phyloP scores from a whole-genome alignment of 345 rosid species.

The Combretum micranthum region DNA sequence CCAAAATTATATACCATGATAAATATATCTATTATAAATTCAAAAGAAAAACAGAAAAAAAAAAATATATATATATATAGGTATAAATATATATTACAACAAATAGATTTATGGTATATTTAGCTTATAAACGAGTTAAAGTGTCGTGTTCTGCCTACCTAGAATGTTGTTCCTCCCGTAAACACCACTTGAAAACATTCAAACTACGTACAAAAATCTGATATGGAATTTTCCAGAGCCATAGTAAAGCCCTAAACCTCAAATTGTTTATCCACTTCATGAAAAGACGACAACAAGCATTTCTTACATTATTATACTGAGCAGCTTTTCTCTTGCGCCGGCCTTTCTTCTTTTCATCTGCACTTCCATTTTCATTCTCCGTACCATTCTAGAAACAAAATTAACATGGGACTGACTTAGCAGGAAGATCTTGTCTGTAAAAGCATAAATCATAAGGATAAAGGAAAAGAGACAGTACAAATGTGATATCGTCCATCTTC shows the following conservation, averaged over 20 bases:
- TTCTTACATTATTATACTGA: slow-evolving; percentile 51
- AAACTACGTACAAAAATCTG: background rate
- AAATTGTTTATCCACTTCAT: background rate
- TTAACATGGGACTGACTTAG: slow-evolving; percentile 14
- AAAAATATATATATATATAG: too few relatives aligned
- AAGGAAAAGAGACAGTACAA: slow-evolving; percentile 28
- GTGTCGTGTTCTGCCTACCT: too few relatives aligned
- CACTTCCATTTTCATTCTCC: slow-evolving; percentile 35
- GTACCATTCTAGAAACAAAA: slow-evolving; percentile 42
- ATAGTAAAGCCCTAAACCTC: background rate
- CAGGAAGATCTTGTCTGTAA: slow-evolving; percentile 1
- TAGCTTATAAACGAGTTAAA: too few relatives aligned
- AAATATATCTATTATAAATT: too few relatives aligned
- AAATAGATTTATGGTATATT: too few relatives aligned
- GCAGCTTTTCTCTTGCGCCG: slow-evolving; percentile 76
- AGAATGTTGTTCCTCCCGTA: too few relatives aligned
- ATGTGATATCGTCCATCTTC: slow-evolving; percentile 77
- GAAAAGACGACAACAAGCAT: slow-evolving; percentile 3
- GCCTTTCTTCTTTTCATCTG: slow-evolving; percentile 42
- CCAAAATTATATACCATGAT: too few relatives aligned
- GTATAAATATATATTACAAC: too few relatives aligned
- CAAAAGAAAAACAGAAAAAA: too few relatives aligned
- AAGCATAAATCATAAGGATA: slow-evolving; percentile 7
- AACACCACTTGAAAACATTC: too few relatives aligned
- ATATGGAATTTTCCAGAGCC: background rate